A percentile compares a stretch with the other conserved stretches of the same genome.
phyloP scores from a whole-genome alignment of 208 protist genomes.

The Leishmania major region DNA sequence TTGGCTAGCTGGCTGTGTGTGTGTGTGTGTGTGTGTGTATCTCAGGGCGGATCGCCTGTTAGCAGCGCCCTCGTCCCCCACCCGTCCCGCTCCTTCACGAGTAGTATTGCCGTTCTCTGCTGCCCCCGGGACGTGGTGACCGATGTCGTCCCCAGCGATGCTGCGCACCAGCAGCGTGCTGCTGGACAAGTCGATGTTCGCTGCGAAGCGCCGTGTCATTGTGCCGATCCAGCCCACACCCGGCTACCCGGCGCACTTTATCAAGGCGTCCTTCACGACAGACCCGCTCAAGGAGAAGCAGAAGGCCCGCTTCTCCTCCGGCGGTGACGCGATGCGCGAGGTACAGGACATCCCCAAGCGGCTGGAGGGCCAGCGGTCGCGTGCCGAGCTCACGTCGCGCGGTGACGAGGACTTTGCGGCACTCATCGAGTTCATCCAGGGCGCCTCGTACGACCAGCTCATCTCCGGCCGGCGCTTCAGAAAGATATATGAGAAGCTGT shows the following conservation, averaged over 20 bases:
- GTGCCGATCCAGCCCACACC: slow-evolving; percentile 87
- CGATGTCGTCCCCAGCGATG: slow-evolving; percentile 23
- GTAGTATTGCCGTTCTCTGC: not conserved
- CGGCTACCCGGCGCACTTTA: slow-evolving; percentile 78
- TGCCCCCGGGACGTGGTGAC: not conserved
- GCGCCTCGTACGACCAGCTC: slow-evolving; percentile 88
- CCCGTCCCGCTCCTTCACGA: too few relatives aligned
- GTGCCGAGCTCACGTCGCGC: slow-evolving; percentile 55
- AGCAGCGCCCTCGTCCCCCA: not conserved
- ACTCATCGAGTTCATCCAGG: slow-evolving; percentile 88
- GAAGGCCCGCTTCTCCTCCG: slow-evolving; percentile 84
- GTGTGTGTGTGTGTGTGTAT: not conserved
- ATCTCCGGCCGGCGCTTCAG: slow-evolving; percentile 89
- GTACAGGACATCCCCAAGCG: slow-evolving; percentile 86
- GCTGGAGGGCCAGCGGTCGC: slow-evolving; percentile 75
- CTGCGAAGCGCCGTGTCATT: slow-evolving; percentile 90
- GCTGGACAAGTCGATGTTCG: slow-evolving; percentile 92
- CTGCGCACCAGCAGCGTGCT: slow-evolving; percentile 41
- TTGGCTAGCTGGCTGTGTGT: not conserved
- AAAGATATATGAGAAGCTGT: slow-evolving; percentile 86
- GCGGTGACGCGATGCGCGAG: slow-evolving; percentile 88
- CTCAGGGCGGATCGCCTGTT: not conserved
- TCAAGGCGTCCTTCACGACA: slow-evolving; percentile 87
- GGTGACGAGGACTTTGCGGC: slow-evolving; percentile 86
- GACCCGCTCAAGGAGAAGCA: slow-evolving; percentile 92